Evolutionary conservation across 2,329 filamentous ascomycete species (phyloP), one percentile per base, ranked within the genome.

Genomic region (Fusarium staphyleae): DNA sequence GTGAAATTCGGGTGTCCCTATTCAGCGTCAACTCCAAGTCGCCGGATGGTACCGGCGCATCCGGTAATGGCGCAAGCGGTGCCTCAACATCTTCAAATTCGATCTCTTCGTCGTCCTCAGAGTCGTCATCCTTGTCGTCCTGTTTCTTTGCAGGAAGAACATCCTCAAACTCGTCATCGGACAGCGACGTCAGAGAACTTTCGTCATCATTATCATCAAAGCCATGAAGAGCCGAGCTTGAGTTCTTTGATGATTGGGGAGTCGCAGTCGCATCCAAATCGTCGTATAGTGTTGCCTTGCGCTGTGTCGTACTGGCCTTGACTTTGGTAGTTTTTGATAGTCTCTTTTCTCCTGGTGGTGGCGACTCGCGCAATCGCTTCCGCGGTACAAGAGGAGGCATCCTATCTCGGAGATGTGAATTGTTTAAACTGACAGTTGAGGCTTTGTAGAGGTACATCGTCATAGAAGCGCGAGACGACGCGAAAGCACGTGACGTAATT

Each of bases 11-110:
- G 8, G 81, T 78, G 52, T 85, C 83, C 61, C 78, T 80, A 29
- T 78, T 79, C 24, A 96, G 75, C 0, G 88, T 93, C 65, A 96
- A 76, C 61, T 93, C 87, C 28, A 96, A 77, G 67, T 92, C 88
- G 10, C 87, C 87, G 1, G 84, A 78, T 1, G 84, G 78, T 3
- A 75, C 73, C 42, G 80, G 76, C 5, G 80, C 76, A 74, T 78
- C 55, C 69, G 73, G 58, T 70, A 74, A 66, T 2, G 74, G 69
- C 10, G 86, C 82, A 59, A 84, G 82, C 57, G 87, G 86, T 33
- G 87, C 87, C 54, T 84, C 82, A 4, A 88, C 80, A 42, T 87
- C 83, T 30, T 87, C 84, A 28, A 87, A 82, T 9, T 83, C 81
- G 32, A 87, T 81, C 11, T 79, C 76, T 1, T 77, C 77, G 5